Conservation (phyloP, 2,329 filamentous ascomycete genomes). For the Stemphylium beticola region DNA sequence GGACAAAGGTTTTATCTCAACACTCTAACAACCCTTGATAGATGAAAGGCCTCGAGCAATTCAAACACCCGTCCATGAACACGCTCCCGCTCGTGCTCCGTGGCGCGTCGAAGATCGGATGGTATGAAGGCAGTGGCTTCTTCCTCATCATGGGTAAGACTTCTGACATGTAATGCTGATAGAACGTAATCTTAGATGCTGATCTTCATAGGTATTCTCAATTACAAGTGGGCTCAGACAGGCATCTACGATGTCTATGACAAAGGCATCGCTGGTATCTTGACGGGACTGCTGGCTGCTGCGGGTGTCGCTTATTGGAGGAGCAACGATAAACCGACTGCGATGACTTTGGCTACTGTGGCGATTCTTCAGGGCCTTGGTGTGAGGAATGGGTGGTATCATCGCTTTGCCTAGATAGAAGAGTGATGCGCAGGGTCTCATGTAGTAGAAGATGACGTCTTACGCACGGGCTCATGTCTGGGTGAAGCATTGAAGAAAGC, state of each 20-base stretch:
- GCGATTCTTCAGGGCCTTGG: slow-evolving; percentile 37
- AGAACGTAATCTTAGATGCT: not conserved
- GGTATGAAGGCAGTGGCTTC: slow-evolving; percentile 48
- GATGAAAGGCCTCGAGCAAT: slow-evolving; percentile 45
- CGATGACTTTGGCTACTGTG: slow-evolving; percentile 25
- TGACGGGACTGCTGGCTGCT: slow-evolving; percentile 34
- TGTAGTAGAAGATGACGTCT: not conserved
- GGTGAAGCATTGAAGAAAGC: not conserved
- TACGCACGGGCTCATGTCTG: not conserved
- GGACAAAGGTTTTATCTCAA: no score
- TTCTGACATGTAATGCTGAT: not conserved
- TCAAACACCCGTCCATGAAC: slow-evolving; percentile 42
- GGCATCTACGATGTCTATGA: slow-evolving; percentile 43
- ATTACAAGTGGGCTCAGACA: slow-evolving; percentile 44
- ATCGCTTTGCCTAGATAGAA: slow-evolving; percentile 9
- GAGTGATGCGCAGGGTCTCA: not conserved
- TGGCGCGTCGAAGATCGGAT: slow-evolving; percentile 41
- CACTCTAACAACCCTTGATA: slow-evolving; percentile 4
- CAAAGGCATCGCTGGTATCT: slow-evolving; percentile 38
- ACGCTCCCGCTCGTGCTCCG: slow-evolving; percentile 35
- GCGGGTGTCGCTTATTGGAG: slow-evolving; percentile 32
- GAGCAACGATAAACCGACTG: slow-evolving; percentile 36
- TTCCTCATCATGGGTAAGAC: slow-evolving; percentile 42
- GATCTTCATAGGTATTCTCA: slow-evolving; percentile 32
- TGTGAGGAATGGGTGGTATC: slow-evolving; percentile 28